phyloP scores from a whole-genome alignment of 139 green algal genomes.

The Ulvella scutata region DNA sequence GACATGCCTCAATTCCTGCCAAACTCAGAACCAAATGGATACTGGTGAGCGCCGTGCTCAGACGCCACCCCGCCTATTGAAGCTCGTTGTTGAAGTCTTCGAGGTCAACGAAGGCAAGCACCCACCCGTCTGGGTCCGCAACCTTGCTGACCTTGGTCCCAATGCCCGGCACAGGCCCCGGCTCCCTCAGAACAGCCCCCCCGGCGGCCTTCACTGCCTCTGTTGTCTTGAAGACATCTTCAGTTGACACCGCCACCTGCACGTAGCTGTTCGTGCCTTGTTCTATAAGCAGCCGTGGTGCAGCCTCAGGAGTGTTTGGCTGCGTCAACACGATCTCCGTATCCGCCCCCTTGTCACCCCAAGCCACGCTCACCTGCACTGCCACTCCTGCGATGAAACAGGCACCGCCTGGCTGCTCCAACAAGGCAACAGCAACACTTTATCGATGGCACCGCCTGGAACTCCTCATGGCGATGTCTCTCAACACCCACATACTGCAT shows the following conservation, averaged over 20 bases:
- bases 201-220: slow-evolving; percentile 52
- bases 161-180: slow-evolving; percentile 32
- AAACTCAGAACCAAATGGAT: too few relatives aligned
- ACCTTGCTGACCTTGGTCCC: slow-evolving; percentile 2
- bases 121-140: background rate
- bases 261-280: background rate
- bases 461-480: too few relatives aligned
- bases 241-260: slow-evolving; percentile 19
- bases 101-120: background rate
- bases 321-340: background rate
- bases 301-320: background rate
- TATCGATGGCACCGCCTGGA: too few relatives aligned
- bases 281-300: background rate
- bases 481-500: too few relatives aligned
- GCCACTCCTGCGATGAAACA: too few relatives aligned
- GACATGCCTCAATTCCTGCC: too few relatives aligned
- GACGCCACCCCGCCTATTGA: background rate
- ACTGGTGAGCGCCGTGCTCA: too few relatives aligned
- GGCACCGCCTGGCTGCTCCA: too few relatives aligned
- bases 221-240: slow-evolving; percentile 73
- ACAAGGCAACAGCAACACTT: too few relatives aligned
- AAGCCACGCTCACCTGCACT: background rate
- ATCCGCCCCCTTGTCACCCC: background rate
- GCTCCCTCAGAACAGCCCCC: slow-evolving; percentile 28
- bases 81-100: background rate